Evolutionary conservation across 1,284 basidiomycete species (phyloP).

Genomic region (Ceratobasidium sp.): DNA sequence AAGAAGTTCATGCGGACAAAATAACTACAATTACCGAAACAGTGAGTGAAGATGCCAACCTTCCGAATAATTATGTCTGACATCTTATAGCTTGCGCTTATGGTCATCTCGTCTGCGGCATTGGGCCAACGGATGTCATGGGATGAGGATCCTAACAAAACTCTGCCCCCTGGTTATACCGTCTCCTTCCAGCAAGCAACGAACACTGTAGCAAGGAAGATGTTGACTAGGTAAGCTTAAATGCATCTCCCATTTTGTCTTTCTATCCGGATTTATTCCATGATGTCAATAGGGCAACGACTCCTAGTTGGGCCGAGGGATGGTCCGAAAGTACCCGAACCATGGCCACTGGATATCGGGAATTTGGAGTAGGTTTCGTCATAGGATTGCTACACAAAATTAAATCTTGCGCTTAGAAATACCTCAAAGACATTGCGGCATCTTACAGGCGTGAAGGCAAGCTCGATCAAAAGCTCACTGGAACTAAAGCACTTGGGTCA

Average conservation of each 20-base stretch:
- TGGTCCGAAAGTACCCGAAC: slow-evolving; percentile 11
- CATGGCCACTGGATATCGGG: slow-evolving; percentile 18
- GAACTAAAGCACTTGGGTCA: not conserved
- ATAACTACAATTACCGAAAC: slow-evolving; percentile 16
- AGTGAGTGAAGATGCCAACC: not conserved
- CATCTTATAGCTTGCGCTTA: slow-evolving; percentile 23
- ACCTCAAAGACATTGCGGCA: slow-evolving; percentile 1
- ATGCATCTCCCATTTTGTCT: too few species aligned
- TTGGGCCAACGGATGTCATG: slow-evolving; percentile 30
- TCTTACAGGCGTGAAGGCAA: not conserved
- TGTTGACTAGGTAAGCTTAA: not conserved
- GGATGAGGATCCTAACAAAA: not conserved
- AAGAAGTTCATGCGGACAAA: not conserved
- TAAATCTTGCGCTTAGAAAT: not conserved
- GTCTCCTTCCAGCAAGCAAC: slow-evolving; percentile 18
- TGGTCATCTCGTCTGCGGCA: slow-evolving; percentile 30
- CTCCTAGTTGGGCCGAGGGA: slow-evolving; percentile 16
- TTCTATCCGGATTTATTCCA: too few species aligned
- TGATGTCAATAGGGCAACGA: not conserved
- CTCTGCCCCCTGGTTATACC: slow-evolving; percentile 7
- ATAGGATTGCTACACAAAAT: not conserved
- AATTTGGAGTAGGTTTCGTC: slow-evolving; percentile 8
- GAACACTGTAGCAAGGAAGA: not conserved
- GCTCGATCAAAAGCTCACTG: slow-evolving; percentile 1
- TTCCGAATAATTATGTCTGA: not conserved